Base-by-base conservation (phyloP, 2,329 filamentous ascomycete species). In the Ophiostoma perfectum region DNA sequence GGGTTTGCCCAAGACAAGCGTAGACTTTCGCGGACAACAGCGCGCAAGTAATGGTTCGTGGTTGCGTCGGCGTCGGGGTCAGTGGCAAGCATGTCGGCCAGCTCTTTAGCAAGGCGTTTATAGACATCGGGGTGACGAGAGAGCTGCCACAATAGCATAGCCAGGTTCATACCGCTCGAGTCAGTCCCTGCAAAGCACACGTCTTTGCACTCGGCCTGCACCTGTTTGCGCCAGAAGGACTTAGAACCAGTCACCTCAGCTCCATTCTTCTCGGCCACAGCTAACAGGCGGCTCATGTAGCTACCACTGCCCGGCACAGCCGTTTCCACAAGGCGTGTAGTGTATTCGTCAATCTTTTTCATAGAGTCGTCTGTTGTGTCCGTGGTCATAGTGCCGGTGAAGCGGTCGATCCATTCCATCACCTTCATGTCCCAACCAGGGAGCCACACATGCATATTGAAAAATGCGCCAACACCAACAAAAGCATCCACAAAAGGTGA, bases 1-100 rank as follows among this genome's bases (percentile, higher is more conserved):
- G 72, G 72, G 36, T 67, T 70, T 2, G 70, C 70, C 69, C 67
- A 70, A 5, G 70, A 69, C 18, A 73, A 66, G 0, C 73, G 70
- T 12, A 73, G 68, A 11, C 70, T 66, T 60, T 74, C 71, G 18
- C 68, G 64, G 3, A 73, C 60, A 41, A 72, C 70, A 47, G 52
- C 70, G 3, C 70, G 69, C 5, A 73, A 62, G 64, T 72, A 72
- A 0, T 68, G 58, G 12, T 60, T 45, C 1, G 67, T 52, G 2
- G 67, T 67, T 14, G 36, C 27, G 12, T 67, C 66, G 8, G 18
- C 41, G 36, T 39, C 65, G 14, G 39, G 38, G 11, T 41, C 4
- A 6, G n/a, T 4, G 6, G 62, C 16, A 16, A 12, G 5, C 62
- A 64, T 64, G 2, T 42, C 62, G 5, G 7, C 16, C n/a, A 64